These are phyloP conservation scores for Lachnellula subtilissima DNA, from an alignment of 2,329 filamentous ascomycete genomes.

Conservation along the genomic window DNA sequence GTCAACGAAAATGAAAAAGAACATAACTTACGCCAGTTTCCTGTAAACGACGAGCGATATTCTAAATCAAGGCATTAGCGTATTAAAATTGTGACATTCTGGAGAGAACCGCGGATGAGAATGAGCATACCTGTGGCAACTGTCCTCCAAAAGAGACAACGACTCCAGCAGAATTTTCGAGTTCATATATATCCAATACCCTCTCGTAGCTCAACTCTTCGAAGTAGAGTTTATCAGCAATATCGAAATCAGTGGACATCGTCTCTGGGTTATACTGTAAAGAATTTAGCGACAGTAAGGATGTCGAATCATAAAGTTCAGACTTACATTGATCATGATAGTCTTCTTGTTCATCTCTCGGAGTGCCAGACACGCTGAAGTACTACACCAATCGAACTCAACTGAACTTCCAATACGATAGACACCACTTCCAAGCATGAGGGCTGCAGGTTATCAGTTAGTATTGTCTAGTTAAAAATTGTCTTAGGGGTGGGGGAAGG, in stretches of 20 bases:
- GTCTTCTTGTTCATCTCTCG: slow-evolving; percentile 91
- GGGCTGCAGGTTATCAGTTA: slow-evolving; percentile 30
- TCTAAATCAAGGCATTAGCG: not conserved
- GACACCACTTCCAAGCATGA: slow-evolving; percentile 90
- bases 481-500: not conserved
- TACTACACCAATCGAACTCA: slow-evolving; percentile 89
- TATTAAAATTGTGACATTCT: slow-evolving; percentile 93
- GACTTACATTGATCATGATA: slow-evolving; percentile 82
- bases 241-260: slow-evolving; percentile 77
- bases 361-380: slow-evolving; percentile 52
- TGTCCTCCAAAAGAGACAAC: slow-evolving; percentile 87
- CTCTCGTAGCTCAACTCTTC: slow-evolving; percentile 95
- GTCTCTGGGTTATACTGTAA: slow-evolving; percentile 53
- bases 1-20: too few species aligned
- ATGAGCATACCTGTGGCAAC: not conserved
- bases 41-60: slow-evolving; percentile 91
- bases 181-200: slow-evolving; percentile 98
- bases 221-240: slow-evolving; percentile 89
- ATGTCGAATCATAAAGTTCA: not conserved
- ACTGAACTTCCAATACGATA: slow-evolving; percentile 98
- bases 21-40: slow-evolving; percentile 56
- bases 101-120: slow-evolving; percentile 45
- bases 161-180: slow-evolving; percentile 78
- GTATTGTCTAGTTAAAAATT: not conserved
- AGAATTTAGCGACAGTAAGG: slow-evolving; percentile 9